phyloP scores from a whole-genome alignment of 169 alveolate genomes.

The Condylostoma magnum region DNA sequence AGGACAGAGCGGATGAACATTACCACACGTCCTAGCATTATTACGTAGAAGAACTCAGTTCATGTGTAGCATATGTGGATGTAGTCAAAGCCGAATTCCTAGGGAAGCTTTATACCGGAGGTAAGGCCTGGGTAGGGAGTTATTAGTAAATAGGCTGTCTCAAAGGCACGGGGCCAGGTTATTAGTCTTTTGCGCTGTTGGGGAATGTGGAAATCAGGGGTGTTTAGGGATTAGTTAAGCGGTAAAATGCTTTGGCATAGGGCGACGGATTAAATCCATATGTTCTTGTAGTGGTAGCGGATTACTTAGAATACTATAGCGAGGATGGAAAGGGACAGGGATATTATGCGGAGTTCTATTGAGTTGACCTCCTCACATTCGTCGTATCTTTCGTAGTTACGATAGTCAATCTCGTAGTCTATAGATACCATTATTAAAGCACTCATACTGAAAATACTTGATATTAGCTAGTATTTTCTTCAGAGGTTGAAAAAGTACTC shows the following conservation, averaged over 20 bases:
- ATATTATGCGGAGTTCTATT: not conserved
- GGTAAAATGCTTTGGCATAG: not conserved
- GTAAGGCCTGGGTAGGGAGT: conserved; percentile 4
- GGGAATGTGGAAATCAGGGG: not conserved
- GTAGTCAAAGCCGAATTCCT: not conserved
- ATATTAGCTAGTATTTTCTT: not conserved
- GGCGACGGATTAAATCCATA: not conserved
- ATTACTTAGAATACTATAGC: not conserved
- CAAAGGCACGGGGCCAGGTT: not conserved
- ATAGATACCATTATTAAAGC: not conserved
- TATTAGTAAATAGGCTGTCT: not conserved
- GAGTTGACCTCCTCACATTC: not conserved
- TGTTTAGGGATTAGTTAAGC: not conserved
- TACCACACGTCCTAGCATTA: conserved; percentile 6
- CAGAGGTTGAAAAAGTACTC: conserved; percentile 2
- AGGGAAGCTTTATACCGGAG: not conserved
- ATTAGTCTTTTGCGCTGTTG: not conserved
- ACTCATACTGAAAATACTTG: not conserved
- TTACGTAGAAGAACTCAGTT: conserved; percentile 1
- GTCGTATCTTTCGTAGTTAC: not conserved
- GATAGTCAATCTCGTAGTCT: conserved; percentile 16
- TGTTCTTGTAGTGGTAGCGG: not conserved
- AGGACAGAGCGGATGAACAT: not conserved
- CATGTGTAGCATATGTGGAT: not conserved
- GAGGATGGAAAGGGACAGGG: not conserved